Base-by-base conservation (phyloP, 2,329 filamentous ascomycete genomes). In the Fusarium fracticaudum region DNA sequence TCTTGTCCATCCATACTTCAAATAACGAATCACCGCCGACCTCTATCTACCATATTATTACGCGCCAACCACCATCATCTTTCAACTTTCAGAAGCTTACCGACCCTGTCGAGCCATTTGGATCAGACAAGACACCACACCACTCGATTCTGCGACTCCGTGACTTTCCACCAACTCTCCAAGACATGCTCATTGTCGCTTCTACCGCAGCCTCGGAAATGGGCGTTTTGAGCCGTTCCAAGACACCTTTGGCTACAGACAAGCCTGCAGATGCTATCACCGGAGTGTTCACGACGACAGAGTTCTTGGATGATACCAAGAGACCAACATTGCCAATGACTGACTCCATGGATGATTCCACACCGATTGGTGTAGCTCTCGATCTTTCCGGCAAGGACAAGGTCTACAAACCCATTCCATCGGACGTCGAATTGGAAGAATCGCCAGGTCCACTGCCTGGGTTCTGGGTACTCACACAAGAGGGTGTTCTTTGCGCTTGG, bases 381-480 rank as follows among this genome's bases (percentile, higher is more conserved):
- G 96, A 99, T 81, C 84, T 98, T n/a, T 97, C 95, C 4, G 90
- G 90, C 79, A 93, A 89, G 67, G 93, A 96, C 60, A 94, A 90
- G 75, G 93, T 98, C 5, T 87, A 90, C 71, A 91, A 92, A 73
- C 95, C 95, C 4, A 93, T 97, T 66, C 90, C 90, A 26, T 88
- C 90, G 2, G 92, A 96, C 72, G 91, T 90, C 71, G 92, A 97
- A 78, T 90, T 97, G 53, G 89, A 93, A 38, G 89, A 95, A 77
- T 97, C 95, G 9, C 88, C 92, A 1, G 91, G 90, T 3, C 96
- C 96, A 18, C 84, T 98, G 14, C 96, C 96, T 11, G 94, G 92
- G 17, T 86, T 98, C 47, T 92, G 96, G 87, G 88, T 94, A 37
- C 86, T 99, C 22, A 98, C 97, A 69, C 92, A 98, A 74, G 94